These are phyloP conservation scores for Exophiala oligosperma DNA, from an alignment of 2,329 filamentous ascomycete genomes.

Conservation along the genomic window DNA sequence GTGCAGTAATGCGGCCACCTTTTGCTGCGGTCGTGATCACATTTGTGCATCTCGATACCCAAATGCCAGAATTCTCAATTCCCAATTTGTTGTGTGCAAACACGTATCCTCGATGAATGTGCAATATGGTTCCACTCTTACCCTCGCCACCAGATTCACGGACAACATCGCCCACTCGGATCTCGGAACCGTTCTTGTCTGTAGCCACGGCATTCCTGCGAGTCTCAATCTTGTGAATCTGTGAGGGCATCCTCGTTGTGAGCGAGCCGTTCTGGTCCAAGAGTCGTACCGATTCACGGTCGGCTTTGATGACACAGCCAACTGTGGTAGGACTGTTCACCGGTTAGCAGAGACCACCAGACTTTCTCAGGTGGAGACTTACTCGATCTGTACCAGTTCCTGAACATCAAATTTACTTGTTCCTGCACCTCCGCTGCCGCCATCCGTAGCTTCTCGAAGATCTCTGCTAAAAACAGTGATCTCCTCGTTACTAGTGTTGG, in stretches of 20 bases:
- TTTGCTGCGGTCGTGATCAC: conserved; percentile 93
- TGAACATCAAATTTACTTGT: conserved; percentile 77
- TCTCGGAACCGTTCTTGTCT: conserved; percentile 90
- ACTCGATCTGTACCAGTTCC: conserved; percentile 91
- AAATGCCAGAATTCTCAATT: conserved; percentile 85
- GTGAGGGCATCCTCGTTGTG: conserved; percentile 81
- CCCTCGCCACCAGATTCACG: conserved; percentile 86
- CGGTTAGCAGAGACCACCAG: conserved; percentile 31
- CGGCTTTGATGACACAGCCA: conserved; percentile 90
- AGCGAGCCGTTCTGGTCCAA: conserved; percentile 86
- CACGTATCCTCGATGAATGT: conserved; percentile 89
- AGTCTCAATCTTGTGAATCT: conserved; percentile 84
- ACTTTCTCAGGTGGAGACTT: conserved; percentile 35
- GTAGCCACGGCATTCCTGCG: conserved; percentile 85
- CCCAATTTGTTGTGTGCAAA: conserved; percentile 79
- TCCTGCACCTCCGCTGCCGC: conserved; percentile 72
- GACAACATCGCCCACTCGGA: conserved; percentile 86
- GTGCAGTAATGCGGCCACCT: conserved; percentile 70
- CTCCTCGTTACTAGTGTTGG: conserved; percentile 88
- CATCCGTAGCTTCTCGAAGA: conserved; percentile 87
- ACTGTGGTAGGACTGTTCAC: conserved; percentile 71
- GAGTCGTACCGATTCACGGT: conserved; percentile 85
- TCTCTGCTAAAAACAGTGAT: conserved; percentile 99
- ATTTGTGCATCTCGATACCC: conserved; percentile 81
- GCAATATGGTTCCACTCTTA: conserved; percentile 83